phyloP scores from a whole-genome alignment of 306 rosid species.

The Pyrus bretschneideri region DNA sequence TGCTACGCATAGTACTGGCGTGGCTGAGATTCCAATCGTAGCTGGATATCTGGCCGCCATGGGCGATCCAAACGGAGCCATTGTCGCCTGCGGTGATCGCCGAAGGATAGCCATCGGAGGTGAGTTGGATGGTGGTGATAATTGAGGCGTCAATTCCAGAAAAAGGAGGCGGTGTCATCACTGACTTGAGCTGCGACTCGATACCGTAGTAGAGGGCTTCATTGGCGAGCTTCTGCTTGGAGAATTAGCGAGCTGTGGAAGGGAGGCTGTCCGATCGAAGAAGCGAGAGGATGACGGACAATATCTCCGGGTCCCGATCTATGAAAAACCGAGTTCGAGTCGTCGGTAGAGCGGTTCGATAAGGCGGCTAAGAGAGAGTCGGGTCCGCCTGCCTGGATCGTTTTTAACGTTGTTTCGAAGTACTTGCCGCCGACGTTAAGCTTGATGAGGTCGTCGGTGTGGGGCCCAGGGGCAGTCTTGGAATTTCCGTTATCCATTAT shows the following conservation, averaged over 20 bases:
- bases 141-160: slow-evolving; percentile 69
- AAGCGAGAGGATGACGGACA: slow-evolving; percentile 71
- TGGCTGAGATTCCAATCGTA: slow-evolving; percentile 66
- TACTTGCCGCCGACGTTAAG: slow-evolving; percentile 88
- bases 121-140: slow-evolving; percentile 44
- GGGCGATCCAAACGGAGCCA: slow-evolving; percentile 86
- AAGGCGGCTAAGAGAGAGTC: slow-evolving; percentile 70
- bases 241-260: slow-evolving; percentile 53
- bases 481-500: slow-evolving; percentile 31
- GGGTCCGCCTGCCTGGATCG: slow-evolving; percentile 64
- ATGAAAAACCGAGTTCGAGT: slow-evolving; percentile 64
- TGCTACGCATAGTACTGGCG: slow-evolving; percentile 55
- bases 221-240: slow-evolving; percentile 74
- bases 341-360: slow-evolving; percentile 44
- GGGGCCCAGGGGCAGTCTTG: slow-evolving; percentile 5
- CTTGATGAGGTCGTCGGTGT: slow-evolving; percentile 53
- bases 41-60: slow-evolving; percentile 73
- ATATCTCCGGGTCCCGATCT: slow-evolving; percentile 87
- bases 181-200: slow-evolving; percentile 53
- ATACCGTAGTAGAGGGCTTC: slow-evolving; percentile 83
- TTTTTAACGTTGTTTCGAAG: slow-evolving; percentile 69
- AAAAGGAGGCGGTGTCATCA: slow-evolving; percentile 52
- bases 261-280: slow-evolving; percentile 74
- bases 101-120: slow-evolving; percentile 71
- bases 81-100: slow-evolving; percentile 44